phyloP scores from a whole-genome alignment of 352 stramenopile genomes.

The Elongisporangium undulatum region DNA sequence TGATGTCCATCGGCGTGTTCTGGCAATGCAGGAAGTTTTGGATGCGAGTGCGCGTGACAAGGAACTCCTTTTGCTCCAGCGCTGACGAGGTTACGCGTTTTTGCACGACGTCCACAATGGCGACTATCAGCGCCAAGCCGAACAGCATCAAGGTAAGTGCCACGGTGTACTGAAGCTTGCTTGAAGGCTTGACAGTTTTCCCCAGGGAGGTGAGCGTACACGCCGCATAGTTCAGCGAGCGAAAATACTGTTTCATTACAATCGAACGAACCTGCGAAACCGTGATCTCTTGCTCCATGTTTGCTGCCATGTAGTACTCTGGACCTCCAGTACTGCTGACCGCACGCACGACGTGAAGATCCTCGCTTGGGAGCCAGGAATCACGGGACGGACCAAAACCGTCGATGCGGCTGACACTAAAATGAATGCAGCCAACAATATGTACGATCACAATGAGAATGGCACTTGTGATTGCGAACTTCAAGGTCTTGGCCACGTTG shows the following conservation, averaged over 20 bases:
- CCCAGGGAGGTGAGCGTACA: conserved; percentile 42
- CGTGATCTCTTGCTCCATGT: conserved; percentile 8
- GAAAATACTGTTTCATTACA: conserved; percentile 23
- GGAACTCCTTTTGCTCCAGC: conserved; percentile 59
- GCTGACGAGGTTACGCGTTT: conserved; percentile 41
- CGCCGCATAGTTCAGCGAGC: conserved; percentile 36
- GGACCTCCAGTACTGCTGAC: conserved; percentile 5
- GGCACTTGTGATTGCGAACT: neutral
- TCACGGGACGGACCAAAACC: conserved; percentile 18
- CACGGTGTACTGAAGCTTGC: conserved; percentile 20
- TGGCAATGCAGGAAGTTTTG: conserved; percentile 48
- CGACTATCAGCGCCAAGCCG: conserved; percentile 31
- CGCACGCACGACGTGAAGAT: conserved; percentile 9
- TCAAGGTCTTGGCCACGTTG: neutral
- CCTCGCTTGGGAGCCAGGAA: conserved; percentile 19
- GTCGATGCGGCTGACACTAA: conserved; percentile 27
- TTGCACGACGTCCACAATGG: conserved; percentile 39
- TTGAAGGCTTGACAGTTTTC: conserved; percentile 32
- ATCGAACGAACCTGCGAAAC: conserved; percentile 8
- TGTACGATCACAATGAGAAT: conserved; percentile 51
- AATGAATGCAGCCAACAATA: conserved; percentile 39
- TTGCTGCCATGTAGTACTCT: conserved; percentile 3
- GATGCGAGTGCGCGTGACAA: conserved; percentile 42
- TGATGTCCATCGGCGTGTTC: conserved; percentile 29
- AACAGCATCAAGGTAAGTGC: conserved; percentile 39